Base-by-base conservation (phyloP, 768 basidiomycete species). In the Austroboletus festivus region DNA sequence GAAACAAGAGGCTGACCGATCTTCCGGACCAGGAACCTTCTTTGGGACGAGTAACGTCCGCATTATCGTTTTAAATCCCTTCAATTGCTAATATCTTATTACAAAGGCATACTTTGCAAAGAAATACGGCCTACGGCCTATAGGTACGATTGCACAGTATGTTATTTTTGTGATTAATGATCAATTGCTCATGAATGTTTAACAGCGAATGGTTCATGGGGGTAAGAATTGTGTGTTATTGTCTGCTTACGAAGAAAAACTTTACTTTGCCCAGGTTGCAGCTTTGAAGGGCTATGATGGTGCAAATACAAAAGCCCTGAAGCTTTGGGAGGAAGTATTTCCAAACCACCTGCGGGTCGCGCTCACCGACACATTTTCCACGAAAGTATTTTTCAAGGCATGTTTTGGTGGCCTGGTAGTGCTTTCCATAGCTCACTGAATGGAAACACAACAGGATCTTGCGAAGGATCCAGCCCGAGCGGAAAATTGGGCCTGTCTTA, bases 341-440 rank as follows among this genome's bases (percentile, higher is more conserved):
- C 69, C 71, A 28, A 65, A 80, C 61, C 19, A 59, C 19, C 69
- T 82, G 23, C 77, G 86, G 46, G 79, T 91, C 49, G 92, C 93
- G 18, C 72, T 97, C 28, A 96, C 96, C 13, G 96, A 99, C 69
- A 99, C 96, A 0, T 98, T 96, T 68, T 89, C 93, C 6, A 90
- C 89, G 2, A 69, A 79, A 26, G 83, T 80, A 0, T 98, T 97
- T 71, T 93, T 92, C 73, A 77, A 81, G 70, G 93, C 80, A 62
- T 6, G 28, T 28, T 12, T 28, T 34, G 52, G 48, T 41, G 18
- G 40, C n/a, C 39, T 47, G 15, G 56, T 18, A 13, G 3, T 15
- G 18, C 34, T 41, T 4, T 16, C 7, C 12, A 1, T 23, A 11
- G 15, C 20, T 40, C 23, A 30, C 22, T 16, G 12, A 28, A 21